A percentile compares a stretch with the other conserved stretches of the same genome.
phyloP scores from a whole-genome alignment of 345 rosid genomes.

The Clausena lansium region DNA sequence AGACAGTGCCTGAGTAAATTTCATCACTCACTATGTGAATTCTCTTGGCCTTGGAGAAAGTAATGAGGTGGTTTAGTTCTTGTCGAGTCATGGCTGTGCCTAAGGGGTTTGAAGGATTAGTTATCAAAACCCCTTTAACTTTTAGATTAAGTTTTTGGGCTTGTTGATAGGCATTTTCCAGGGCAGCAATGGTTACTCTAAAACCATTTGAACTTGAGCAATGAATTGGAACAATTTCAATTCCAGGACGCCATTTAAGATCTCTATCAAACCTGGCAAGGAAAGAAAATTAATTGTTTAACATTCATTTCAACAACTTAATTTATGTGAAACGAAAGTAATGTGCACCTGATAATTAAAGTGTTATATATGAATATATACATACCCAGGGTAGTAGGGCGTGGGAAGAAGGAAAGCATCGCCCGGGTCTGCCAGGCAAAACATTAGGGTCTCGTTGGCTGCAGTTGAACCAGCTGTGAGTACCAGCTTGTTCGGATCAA shows the following conservation, averaged over 20 bases:
- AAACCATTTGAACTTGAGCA: conserved; percentile 56
- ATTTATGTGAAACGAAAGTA: not conserved
- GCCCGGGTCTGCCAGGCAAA: conserved; percentile 80
- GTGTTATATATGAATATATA: not conserved
- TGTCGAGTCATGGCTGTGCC: conserved; percentile 64
- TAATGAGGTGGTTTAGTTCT: conserved; percentile 56
- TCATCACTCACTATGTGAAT: conserved; percentile 81
- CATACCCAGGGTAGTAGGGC: conserved; percentile 89
- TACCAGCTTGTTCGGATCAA: conserved; percentile 61
- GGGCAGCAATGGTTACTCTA: conserved; percentile 48
- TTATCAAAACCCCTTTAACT: conserved; percentile 70
- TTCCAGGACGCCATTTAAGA: conserved; percentile 76
- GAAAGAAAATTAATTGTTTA: not conserved
- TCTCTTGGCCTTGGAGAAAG: conserved; percentile 40
- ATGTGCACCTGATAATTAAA: not conserved
- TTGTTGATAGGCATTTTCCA: conserved; percentile 62
- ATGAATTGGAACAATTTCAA: conserved; percentile 59
- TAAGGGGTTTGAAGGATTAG: conserved; percentile 89
- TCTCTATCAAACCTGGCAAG: conserved; percentile 68
- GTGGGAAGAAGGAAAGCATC: conserved; percentile 91
- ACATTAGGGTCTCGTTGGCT: conserved; percentile 86
- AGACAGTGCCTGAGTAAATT: conserved; percentile 76
- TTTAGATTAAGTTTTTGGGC: conserved; percentile 50
- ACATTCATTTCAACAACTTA: not conserved
- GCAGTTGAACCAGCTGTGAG: conserved; percentile 93